Conservation (phyloP, 495 filamentous ascomycete genomes). For the Tuber calosporum region DNA sequence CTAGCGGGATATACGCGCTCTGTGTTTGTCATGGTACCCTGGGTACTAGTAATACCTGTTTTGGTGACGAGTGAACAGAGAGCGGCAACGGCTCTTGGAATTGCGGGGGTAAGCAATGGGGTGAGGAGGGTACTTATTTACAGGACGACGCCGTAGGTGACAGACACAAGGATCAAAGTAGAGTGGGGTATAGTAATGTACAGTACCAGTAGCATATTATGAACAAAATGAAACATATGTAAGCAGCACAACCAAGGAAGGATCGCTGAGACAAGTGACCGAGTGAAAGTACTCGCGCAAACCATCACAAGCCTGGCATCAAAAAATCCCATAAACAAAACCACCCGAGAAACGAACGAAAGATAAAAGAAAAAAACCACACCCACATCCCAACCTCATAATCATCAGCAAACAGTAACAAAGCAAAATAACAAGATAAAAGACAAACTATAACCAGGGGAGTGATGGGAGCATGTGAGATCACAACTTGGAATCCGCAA, state of each 20-base stretch:
- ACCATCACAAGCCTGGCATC: neutral
- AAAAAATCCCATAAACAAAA: neutral
- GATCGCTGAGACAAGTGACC: neutral
- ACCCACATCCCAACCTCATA: neutral
- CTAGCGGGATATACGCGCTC: neutral
- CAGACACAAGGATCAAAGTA: neutral
- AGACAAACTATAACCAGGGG: neutral
- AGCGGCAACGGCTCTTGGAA: neutral
- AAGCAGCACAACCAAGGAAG: neutral
- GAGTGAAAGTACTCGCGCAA: neutral
- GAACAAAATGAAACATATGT: neutral
- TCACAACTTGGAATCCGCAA: neutral
- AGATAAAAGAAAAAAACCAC: neutral
- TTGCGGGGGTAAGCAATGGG: neutral
- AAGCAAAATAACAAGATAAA: too few relatives aligned
- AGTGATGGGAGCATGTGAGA: constrained; percentile 1
- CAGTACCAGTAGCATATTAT: neutral
- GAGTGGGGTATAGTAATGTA: neutral
- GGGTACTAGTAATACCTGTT: neutral
- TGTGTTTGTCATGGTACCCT: neutral
- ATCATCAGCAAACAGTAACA: constrained; percentile 7
- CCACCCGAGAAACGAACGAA: neutral
- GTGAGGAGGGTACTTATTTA: neutral
- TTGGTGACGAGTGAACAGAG: neutral
- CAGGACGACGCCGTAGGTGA: neutral